Percentiles rank a stretch among this genome's conserved stretches.
phyloP scores from a whole-genome alignment of 768 basidiomycete species.

The Hebeloma cylindrosporum region DNA sequence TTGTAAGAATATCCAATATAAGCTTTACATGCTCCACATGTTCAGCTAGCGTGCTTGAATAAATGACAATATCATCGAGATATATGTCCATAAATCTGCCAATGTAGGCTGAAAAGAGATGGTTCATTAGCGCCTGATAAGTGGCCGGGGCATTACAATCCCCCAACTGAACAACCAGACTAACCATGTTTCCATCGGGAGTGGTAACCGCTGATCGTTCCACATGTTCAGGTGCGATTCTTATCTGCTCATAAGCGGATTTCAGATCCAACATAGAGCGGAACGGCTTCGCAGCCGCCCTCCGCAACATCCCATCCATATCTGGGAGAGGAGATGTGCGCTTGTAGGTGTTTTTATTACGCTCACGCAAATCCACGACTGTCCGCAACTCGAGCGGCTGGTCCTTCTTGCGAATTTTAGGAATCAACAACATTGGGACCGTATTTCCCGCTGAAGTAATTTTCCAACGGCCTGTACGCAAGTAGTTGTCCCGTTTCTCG shows the following conservation, averaged over 20 bases:
- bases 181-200: constrained; percentile 42
- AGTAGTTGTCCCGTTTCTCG: constrained; percentile 29
- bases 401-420: constrained; percentile 24
- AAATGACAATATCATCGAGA: constrained; percentile 43
- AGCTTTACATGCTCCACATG: constrained; percentile 32
- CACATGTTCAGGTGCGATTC: constrained; percentile 27
- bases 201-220: constrained; percentile 30
- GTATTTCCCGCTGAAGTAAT: constrained; percentile 32
- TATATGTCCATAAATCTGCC: constrained; percentile 39
- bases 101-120: constrained; percentile 34
- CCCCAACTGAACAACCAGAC: constrained; percentile 31
- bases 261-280: constrained; percentile 37
- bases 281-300: constrained; percentile 29
- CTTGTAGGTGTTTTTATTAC: constrained; percentile 38
- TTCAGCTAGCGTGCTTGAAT: constrained; percentile 36
- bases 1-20: constrained; percentile 32
- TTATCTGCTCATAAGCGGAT: constrained; percentile 43
- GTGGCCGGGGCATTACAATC: constrained; percentile 39
- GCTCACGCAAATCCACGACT: constrained; percentile 32
- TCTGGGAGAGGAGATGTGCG: constrained; percentile 40
- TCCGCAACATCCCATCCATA: constrained; percentile 35
- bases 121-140: constrained; percentile 43
- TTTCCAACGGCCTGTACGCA: constrained; percentile 30
- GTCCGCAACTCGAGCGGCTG: constrained; percentile 24
- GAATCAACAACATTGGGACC: constrained; percentile 36